Conservation (phyloP, 1,139 yeast species). For the Magnusiomyces paraingens region DNA sequence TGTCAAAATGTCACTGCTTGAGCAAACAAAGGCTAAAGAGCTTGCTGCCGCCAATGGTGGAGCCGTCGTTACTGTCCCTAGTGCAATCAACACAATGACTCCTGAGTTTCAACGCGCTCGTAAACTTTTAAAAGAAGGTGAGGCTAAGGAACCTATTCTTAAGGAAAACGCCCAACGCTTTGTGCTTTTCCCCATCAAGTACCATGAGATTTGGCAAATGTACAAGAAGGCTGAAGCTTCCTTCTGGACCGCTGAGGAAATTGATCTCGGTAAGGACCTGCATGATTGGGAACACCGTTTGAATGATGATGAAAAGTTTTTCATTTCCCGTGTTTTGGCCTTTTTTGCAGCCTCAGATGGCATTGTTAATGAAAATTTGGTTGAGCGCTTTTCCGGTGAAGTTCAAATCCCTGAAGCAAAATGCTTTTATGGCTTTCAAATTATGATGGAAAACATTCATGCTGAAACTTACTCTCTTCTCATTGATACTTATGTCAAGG, state of each 20-base stretch:
- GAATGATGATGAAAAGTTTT: constrained; percentile 84
- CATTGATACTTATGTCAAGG: constrained; percentile 92
- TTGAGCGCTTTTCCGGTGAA: constrained; percentile 94
- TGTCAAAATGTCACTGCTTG: constrained; percentile 13
- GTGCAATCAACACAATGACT: not conserved
- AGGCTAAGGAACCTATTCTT: constrained; percentile 85
- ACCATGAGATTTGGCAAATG: constrained; percentile 98
- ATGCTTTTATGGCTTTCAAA: constrained; percentile 98
- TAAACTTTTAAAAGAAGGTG: constrained; percentile 55
- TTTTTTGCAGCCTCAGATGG: constrained; percentile 98
- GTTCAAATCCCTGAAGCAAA: constrained; percentile 97
- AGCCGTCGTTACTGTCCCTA: constrained; percentile 14
- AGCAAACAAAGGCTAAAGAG: constrained; percentile 17
- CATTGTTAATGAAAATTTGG: constrained; percentile 93
- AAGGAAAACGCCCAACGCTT: constrained; percentile 83
- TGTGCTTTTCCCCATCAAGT: constrained; percentile 94
- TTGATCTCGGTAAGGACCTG: constrained; percentile 86
- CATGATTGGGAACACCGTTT: constrained; percentile 84
- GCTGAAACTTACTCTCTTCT: constrained; percentile 93
- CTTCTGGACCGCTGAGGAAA: constrained; percentile 99
- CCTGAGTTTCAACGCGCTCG: constrained; percentile 26
- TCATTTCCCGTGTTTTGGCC: constrained; percentile 89
- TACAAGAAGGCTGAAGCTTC: constrained; percentile 99
- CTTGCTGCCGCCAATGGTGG: constrained; percentile 19
- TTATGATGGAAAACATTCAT: constrained; percentile 99